Evolutionary conservation across 78 protist genomes (phyloP), one percentile per base, ranked within the genome.

Genomic region (Dictyostelium purpureum): DNA sequence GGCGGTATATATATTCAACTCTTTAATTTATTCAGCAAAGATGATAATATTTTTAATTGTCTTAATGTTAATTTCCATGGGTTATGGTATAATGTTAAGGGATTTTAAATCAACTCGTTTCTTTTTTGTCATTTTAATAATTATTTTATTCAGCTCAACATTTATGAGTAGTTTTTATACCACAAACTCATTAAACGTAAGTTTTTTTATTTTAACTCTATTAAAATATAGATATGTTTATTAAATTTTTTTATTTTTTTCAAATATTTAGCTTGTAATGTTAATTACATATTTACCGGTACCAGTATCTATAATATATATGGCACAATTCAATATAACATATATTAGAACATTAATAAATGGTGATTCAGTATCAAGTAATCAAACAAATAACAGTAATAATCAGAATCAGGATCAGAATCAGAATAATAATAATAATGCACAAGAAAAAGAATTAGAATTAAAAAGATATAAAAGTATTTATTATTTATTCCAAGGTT

Each of bases 11-110:
- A 47, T 83, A 6, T 24, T 83, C 33, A 70, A 47, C n/a, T 83
- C 79, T 56, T 9, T 83, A 7, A 24, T 83, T 19, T 69, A 71
- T 57, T 70, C 75, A 28, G 6, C 71, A 40, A 61, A 70, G n/a
- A 70, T n/a, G 47, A 31, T 83, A 6, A 47, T 57, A 31, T 31
- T 78, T 7, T 33, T 56, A 35, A 54, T 83, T n/a, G 80, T 83
- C 14, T 42, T 83, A 43, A 19, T 83, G 42, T 19, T 71, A 2
- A 83, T 83, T 28, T 37, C 90, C n/a, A 21, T 52, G 28, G 90
- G 90, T 43, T 83, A 78, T 78, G 75, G 74, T 43, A 83, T 83
- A 7, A 6, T 37, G 4, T 28, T 52, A 43, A 66, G 54, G 24
- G 11, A 52, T 1, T 69, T n/a, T 11, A 65, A 83, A 69, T 40